Base-by-base conservation (phyloP, 495 filamentous ascomycete genomes). In the Beverwykella pulmonaria region DNA sequence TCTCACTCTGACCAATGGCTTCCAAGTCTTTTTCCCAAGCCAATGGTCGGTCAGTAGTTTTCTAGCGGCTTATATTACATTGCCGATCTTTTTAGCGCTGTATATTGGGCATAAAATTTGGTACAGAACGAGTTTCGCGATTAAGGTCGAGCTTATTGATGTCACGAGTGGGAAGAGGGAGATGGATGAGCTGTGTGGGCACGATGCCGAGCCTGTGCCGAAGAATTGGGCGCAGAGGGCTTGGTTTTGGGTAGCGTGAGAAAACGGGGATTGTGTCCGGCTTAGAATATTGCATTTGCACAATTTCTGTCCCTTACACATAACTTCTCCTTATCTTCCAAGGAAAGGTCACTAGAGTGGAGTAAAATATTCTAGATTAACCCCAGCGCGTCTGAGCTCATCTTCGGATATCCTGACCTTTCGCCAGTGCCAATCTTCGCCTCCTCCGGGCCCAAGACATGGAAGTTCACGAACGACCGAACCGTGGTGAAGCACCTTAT, bases 1-100 rank as follows among this genome's bases (percentile, higher is more conserved):
- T 6, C 63, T 75, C 32, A 75, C 68, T 15, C 41, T 78, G 0
- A 75, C 72, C 9, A 78, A 77, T 61, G 76, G 76, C 41, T 76
- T 78, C 67, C 63, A 67, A 48, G 70, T 76, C 41, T 78, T 78
- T 61, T 74, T 74, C 46, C 70, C 72, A 7, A 60, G 26, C 2
- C 63, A 79, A 0, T 82, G 73, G 73, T 70, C 54, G 34, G 69
- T 61, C 10, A 17, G 60, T 23, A 61, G 59, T 55, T 75, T 75
- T 55, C 41, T 75, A 1, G 70, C 73, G 2, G 71, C 73, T 0
- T 75, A 75, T 50, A 74, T 75, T 53, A 72, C 68, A 15, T 20
- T 77, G 20, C 75, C 75, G 1, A 65, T 74, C 30, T 77, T 77
- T 61, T 30, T 77, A 61, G 63, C 46, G 25, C 39, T 75, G 23